These are phyloP conservation scores for Loxodes magnus DNA, from an alignment of 73 alveolate species.

Conservation along the genomic window DNA sequence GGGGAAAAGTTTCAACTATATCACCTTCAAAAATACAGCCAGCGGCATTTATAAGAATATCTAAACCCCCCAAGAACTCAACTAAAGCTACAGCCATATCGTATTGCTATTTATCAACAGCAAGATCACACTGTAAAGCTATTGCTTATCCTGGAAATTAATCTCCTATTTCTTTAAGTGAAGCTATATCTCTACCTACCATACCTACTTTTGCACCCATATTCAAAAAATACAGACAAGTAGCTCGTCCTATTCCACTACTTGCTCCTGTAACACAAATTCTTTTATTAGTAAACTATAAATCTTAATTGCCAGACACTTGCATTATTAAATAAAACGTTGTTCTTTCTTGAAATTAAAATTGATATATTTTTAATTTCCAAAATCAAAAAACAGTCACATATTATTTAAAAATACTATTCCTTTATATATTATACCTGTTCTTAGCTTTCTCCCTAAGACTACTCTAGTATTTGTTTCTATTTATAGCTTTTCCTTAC, in stretches of 20 bases:
- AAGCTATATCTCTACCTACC: slow-evolving; percentile 28
- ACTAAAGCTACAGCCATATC: slow-evolving; percentile 19
- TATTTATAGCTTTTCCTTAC: too few species aligned
- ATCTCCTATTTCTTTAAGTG: slow-evolving; percentile 26
- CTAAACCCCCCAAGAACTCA: slow-evolving; percentile 18
- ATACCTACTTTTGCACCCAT: slow-evolving; percentile 39
- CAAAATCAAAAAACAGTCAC: too few species aligned
- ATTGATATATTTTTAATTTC: too few species aligned
- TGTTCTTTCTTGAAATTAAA: too few species aligned
- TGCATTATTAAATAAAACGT: too few species aligned
- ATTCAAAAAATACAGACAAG: slow-evolving; percentile 37
- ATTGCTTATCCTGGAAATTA: slow-evolving; percentile 15
- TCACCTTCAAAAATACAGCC: slow-evolving; percentile 24
- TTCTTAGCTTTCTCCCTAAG: too few species aligned
- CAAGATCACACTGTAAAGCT: slow-evolving; percentile 13
- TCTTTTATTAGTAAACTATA: slow-evolving; percentile 19
- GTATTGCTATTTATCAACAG: slow-evolving; percentile 20
- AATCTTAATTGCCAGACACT: too few species aligned
- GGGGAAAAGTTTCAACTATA: slow-evolving; percentile 21
- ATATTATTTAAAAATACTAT: too few species aligned
- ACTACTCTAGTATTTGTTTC: too few species aligned
- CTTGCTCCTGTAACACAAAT: slow-evolving; percentile 29
- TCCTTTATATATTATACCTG: too few species aligned
- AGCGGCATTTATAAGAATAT: slow-evolving; percentile 27
- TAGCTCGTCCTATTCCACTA: slow-evolving; percentile 41